phyloP scores from a whole-genome alignment of 768 basidiomycete genomes.

The Lactarius psammicola region DNA sequence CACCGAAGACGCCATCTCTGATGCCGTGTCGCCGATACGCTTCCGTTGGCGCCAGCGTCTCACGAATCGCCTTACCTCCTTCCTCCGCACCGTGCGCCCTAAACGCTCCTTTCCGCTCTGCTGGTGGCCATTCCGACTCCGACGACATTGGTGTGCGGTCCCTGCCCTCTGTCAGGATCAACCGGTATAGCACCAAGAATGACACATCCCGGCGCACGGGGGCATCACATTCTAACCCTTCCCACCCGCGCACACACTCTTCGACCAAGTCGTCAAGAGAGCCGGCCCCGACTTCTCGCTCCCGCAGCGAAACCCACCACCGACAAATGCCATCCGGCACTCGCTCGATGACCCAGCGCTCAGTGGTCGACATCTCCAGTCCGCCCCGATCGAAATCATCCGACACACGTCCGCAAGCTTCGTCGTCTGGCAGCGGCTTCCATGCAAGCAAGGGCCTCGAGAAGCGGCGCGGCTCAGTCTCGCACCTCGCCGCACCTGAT shows the following conservation, averaged over 20 bases:
- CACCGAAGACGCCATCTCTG: slow-evolving; percentile 72
- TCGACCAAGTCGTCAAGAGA: slow-evolving; percentile 12
- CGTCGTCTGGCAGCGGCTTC: background rate
- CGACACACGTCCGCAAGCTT: slow-evolving; percentile 16
- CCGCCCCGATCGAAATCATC: slow-evolving; percentile 26
- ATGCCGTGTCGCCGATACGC: slow-evolving; percentile 64
- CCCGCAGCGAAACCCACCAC: background rate
- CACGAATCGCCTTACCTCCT: slow-evolving; percentile 45
- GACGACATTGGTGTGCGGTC: slow-evolving; percentile 29
- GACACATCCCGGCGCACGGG: slow-evolving; percentile 1
- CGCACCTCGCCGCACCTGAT: slow-evolving; percentile 6
- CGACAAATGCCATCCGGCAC: slow-evolving; percentile 7
- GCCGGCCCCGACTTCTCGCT: background rate
- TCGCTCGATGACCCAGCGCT: background rate
- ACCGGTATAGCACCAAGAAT: slow-evolving; percentile 9
- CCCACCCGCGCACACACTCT: background rate
- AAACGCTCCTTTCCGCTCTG: slow-evolving; percentile 35
- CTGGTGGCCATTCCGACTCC: slow-evolving; percentile 26
- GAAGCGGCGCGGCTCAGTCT: slow-evolving; percentile 23
- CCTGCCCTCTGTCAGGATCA: slow-evolving; percentile 17
- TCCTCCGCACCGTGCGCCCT: slow-evolving; percentile 48
- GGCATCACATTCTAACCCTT: background rate
- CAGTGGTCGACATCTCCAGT: slow-evolving; percentile 13
- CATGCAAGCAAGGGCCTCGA: background rate
- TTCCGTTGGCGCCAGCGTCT: slow-evolving; percentile 59